phyloP scores from a whole-genome alignment of 371 early-diverging fungal species.

The Parasitella parasitica region DNA sequence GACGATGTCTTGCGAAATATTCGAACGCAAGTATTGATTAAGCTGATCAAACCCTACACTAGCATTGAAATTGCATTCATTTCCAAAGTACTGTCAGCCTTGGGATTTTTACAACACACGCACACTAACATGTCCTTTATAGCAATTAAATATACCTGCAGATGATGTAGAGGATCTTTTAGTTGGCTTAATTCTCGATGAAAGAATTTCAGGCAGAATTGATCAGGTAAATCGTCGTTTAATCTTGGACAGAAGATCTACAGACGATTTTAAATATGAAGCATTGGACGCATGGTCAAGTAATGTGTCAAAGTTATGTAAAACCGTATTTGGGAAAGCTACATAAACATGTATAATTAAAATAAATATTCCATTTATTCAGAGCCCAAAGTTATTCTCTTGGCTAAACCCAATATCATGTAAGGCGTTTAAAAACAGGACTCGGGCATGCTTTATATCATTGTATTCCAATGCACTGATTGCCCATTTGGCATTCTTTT shows the following conservation, averaged over 20 bases:
- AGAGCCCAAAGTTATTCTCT: conserved; percentile 44
- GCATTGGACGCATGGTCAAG: conserved; percentile 76
- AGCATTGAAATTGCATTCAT: conserved; percentile 80
- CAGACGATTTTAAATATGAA: conserved; percentile 66
- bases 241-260: conserved; percentile 68
- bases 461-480: conserved; percentile 95
- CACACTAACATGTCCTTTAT: background rate
- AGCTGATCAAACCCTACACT: conserved; percentile 89
- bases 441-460: conserved; percentile 83
- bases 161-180: conserved; percentile 85
- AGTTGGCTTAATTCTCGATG: conserved; percentile 84
- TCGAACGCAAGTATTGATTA: conserved; percentile 84
- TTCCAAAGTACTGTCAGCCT: conserved; percentile 56
- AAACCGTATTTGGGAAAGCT: conserved; percentile 64
- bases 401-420: conserved; percentile 44
- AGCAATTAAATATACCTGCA: conserved; percentile 76
- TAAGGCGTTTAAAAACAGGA: conserved; percentile 80
- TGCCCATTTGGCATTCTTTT: conserved; percentile 90
- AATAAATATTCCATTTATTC: background rate
- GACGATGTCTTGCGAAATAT: conserved; percentile 89
- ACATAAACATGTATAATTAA: conserved; percentile 7
- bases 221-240: conserved; percentile 80
- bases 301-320: conserved; percentile 63
- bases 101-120: no score
- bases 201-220: conserved; percentile 79